Conservation (phyloP, 139 green algal species). For the Picochlorum sp. region DNA sequence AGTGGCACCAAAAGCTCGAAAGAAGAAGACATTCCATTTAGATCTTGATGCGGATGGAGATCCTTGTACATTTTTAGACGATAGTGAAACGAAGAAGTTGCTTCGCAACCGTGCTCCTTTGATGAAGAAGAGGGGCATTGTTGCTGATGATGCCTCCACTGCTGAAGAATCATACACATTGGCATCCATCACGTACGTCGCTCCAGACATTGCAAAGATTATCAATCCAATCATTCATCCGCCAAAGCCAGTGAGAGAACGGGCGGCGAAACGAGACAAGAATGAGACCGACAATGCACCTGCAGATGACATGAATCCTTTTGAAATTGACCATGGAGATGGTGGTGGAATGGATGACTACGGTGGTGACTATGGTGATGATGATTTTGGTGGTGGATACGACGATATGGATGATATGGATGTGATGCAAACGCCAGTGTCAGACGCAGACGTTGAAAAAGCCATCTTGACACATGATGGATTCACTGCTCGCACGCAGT, state of each 20-base stretch:
- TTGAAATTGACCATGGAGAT: neutral
- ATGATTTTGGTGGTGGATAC: neutral
- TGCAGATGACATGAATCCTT: neutral
- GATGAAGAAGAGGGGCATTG: conserved; percentile 19
- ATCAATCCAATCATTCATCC: no score
- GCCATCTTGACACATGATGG: conserved; percentile 1
- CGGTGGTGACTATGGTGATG: neutral
- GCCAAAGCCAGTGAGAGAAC: no score
- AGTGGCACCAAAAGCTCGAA: neutral
- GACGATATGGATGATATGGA: neutral
- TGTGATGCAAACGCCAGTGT: neutral
- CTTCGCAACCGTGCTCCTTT: conserved; percentile 35
- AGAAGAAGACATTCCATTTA: conserved; percentile 6
- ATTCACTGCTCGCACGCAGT: conserved; percentile 23
- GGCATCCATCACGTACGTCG: no score
- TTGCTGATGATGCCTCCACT: neutral
- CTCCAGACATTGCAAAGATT: no score
- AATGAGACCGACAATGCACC: neutral
- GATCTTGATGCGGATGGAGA: conserved; percentile 12
- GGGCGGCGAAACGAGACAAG: no score
- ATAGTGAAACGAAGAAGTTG: conserved; percentile 38
- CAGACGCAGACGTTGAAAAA: neutral
- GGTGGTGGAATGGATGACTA: neutral
- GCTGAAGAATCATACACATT: no score
- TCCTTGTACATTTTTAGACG: conserved; percentile 19